Base-by-base conservation (phyloP, 495 filamentous ascomycete genomes). In the Bacidia rubella region DNA sequence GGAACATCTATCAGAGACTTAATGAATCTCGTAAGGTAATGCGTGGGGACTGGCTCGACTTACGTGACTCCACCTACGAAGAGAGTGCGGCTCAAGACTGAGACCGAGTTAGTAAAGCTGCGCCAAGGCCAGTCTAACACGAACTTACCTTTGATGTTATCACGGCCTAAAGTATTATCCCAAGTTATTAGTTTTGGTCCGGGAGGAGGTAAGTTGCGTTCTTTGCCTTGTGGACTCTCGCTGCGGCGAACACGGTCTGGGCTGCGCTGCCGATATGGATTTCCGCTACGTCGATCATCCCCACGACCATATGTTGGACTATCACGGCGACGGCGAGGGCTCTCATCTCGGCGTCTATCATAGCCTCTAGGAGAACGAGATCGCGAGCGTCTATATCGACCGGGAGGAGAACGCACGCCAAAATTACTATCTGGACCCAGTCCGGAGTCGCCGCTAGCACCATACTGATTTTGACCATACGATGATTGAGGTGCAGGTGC, bases 21-120 rank as follows among this genome's bases (percentile, higher is more conserved):
- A 54, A 61, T 35, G 15, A 5, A 35, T 15, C 29, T 35, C n/a
- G n/a, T n/a, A n/a, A n/a, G n/a, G n/a, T n/a, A n/a, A n/a, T n/a
- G n/a, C n/a, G n/a, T n/a, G n/a, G n/a, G n/a, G n/a, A n/a, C n/a
- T n/a, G n/a, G n/a, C n/a, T n/a, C n/a, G 39, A 79, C 82, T 80
- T 76, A 87, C 80, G 85, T 90, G 58, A 95, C 92, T 66, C 93
- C 92, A 49, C 92, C 92, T 47, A 98, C 88, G 62, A 98, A 98
- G 1, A 98, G 76, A 21, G 92, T 98, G 51, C 92, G 79, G 64
- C 93, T 97, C 41, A 95, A 73, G 0, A 98, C 92, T 38, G 23
- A 15, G 23, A 24, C 39, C 26, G 12, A 48, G 27, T 20, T 29
- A 29, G 29, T 27, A 52, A 46, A 19, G 35, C 47, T 38, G 43